phyloP scores from a whole-genome alignment of 1,284 basidiomycete species.

The Apiotrichum gracile region DNA sequence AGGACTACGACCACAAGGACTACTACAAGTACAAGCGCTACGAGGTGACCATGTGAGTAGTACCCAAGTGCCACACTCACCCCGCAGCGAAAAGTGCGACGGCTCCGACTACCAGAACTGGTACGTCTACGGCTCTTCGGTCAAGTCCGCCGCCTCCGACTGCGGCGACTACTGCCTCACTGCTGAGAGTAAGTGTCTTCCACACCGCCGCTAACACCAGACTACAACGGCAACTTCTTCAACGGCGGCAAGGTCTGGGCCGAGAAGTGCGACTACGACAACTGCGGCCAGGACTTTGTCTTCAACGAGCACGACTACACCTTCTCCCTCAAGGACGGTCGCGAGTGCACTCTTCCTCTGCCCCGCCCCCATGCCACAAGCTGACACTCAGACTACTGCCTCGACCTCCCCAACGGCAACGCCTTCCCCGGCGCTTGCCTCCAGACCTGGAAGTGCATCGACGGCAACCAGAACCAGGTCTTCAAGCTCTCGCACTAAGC shows the following conservation, averaged over 20 bases:
- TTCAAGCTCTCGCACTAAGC: background rate
- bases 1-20: too few relatives aligned
- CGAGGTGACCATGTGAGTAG: background rate
- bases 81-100: background rate
- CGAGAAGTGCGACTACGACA: background rate
- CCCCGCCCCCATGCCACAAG: too few relatives aligned
- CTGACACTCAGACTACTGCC: background rate
- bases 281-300: background rate
- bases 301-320: background rate
- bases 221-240: background rate
- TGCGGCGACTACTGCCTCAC: background rate
- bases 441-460: background rate
- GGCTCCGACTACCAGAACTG: background rate
- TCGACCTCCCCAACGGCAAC: background rate
- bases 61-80: background rate
- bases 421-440: background rate
- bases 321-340: background rate
- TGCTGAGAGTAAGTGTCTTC: background rate
- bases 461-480: background rate
- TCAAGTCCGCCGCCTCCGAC: background rate
- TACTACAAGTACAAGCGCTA: background rate
- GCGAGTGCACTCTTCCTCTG: background rate
- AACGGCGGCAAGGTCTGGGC: background rate
- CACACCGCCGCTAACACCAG: background rate
- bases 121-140: background rate